Evolutionary conservation across 345 rosid genomes (phyloP), one percentile per base, ranked within the genome.

Genomic region (Corchorus olitorius): DNA sequence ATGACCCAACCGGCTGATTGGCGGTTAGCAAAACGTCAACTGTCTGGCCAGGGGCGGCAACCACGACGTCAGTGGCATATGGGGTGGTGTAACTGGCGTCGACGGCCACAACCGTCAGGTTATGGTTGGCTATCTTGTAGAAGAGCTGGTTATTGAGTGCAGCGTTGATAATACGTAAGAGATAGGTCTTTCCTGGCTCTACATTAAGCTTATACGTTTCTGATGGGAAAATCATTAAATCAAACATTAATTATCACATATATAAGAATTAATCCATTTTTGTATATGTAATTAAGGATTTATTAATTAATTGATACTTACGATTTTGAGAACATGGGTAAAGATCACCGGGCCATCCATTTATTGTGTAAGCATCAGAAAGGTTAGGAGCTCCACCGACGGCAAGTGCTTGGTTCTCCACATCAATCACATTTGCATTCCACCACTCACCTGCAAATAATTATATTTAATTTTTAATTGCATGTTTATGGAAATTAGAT

Each of bases 311-410:
- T 27, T 0, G 0, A 27, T 27, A 78, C 90, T 83, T 77, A 92
- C 97, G 61, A 20, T 84, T 74, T 77, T 74, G 70, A 49, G 99
- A 93, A 81, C 98, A 96, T n/a, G 82, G 83, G 73, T 93, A 96
- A 59, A 96, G 86, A 76, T 92, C 80, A n/a, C 99, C 99, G 0
- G 99, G 99, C 74, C 65, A 61, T 7, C 99, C 99, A 69, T 96
- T 93, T 37, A 96, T 93, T 4, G 98, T 96, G 76, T 54, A 96
- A 59, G 99, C 98, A 61, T 91, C 87, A 3, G 98, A 96, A 65
- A 12, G 59, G 66, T 89, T 87, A 0, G 98, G 94, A 67, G 76
- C 85, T 6, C 60, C 78, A 0, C 98, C 99, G 5, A 81, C 73
- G 41, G 92, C 94, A 15, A 79, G 41, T 0, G 92, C 97, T 14